Conservation (phyloP, 345 rosid genomes). For the Sisymbrium altissimum region DNA sequence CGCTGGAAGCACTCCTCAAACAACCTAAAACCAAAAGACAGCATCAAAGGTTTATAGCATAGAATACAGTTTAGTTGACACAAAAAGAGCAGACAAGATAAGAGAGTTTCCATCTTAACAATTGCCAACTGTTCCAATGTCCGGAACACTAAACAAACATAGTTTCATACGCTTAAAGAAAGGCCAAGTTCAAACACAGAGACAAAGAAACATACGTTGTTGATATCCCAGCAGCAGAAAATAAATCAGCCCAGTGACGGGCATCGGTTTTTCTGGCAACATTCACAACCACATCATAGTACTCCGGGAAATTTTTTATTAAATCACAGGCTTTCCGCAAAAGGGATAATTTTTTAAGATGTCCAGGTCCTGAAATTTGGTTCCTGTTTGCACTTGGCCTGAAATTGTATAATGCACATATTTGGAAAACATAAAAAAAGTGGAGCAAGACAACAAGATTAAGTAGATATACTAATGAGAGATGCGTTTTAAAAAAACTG, state of each 20-base stretch:
- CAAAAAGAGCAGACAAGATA: background rate
- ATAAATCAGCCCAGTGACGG: constrained; percentile 97
- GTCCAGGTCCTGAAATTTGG: constrained; percentile 46
- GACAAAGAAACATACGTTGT: constrained; percentile 60
- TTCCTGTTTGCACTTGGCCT: constrained; percentile 70
- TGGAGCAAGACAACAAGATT: background rate
- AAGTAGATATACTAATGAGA: background rate
- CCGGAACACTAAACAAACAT: background rate
- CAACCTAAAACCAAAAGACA: constrained; percentile 49
- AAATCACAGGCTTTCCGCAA: constrained; percentile 89
- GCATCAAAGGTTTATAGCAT: constrained; percentile 10
- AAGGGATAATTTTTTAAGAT: constrained; percentile 45
- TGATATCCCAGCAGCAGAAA: constrained; percentile 96
- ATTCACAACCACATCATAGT: constrained; percentile 93
- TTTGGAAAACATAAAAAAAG: background rate
- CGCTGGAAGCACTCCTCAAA: constrained; percentile 97
- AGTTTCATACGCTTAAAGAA: background rate
- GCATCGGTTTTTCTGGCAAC: constrained; percentile 99
- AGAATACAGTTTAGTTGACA: background rate
- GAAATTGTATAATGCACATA: constrained; percentile 26
- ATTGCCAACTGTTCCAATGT: background rate
- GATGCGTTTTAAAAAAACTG: background rate
- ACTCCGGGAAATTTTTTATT: constrained; percentile 81
- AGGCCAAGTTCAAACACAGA: background rate
- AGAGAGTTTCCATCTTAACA: background rate